These are phyloP conservation scores for Torrubiella hemipterigena DNA, from an alignment of 2,329 filamentous ascomycete genomes.

Conservation along the genomic window DNA sequence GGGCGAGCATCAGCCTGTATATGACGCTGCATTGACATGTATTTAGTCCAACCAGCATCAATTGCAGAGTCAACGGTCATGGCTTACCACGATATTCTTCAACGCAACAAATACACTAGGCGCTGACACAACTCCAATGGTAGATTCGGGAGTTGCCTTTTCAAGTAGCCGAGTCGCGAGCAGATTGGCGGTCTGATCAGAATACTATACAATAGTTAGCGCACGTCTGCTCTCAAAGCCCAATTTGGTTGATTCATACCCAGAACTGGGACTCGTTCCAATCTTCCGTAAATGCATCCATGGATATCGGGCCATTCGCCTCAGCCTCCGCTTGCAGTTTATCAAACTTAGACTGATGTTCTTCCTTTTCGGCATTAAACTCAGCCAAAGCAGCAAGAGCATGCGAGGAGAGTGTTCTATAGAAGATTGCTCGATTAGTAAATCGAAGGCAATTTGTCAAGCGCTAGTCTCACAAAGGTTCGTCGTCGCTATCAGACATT, in stretches of 20 bases:
- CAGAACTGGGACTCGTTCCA: slow-evolving; percentile 82
- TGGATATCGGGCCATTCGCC: slow-evolving; percentile 35
- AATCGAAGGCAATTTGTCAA: not conserved
- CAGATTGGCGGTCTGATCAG: slow-evolving; percentile 54
- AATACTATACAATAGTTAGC: slow-evolving; percentile 39
- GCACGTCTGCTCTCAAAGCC: not conserved
- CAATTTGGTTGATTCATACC: slow-evolving; percentile 35
- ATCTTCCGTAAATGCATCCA: slow-evolving; percentile 65
- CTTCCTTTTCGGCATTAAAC: slow-evolving; percentile 64
- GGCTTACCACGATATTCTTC: slow-evolving; percentile 53
- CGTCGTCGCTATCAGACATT: no score
- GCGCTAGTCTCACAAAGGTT: no score
- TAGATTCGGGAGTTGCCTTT: slow-evolving; percentile 41
- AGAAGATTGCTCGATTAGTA: slow-evolving; percentile 5
- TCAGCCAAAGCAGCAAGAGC: slow-evolving; percentile 58
- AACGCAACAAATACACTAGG: slow-evolving; percentile 69
- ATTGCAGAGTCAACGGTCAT: slow-evolving; percentile 4
- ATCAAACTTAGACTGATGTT: slow-evolving; percentile 53
- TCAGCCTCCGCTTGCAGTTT: slow-evolving; percentile 52
- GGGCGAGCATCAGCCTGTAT: slow-evolving; percentile 24
- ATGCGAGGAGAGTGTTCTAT: slow-evolving; percentile 46
- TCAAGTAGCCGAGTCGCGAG: slow-evolving; percentile 55
- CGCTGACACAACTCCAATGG: slow-evolving; percentile 59
- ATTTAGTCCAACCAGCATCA: no score
- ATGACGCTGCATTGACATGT: no score